Evolutionary conservation across 176 grass and related monocot species (phyloP).

Genomic region (Eragrostis curvula): DNA sequence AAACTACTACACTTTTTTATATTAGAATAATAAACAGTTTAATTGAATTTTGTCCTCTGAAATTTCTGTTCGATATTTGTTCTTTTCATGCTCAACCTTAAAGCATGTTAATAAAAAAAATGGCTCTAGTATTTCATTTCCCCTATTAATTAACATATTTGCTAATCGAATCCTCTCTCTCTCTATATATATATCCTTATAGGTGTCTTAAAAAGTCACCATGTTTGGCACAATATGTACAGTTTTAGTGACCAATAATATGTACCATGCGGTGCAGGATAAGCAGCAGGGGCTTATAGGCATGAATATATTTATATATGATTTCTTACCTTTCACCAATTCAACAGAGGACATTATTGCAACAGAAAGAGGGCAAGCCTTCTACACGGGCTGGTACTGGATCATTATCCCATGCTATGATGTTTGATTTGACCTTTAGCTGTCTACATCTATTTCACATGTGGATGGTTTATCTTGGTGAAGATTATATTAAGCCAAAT

Average conservation of each 20-base stretch:
- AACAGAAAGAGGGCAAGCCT: slow-evolving; percentile 36
- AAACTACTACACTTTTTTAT: background rate
- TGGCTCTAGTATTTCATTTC: background rate
- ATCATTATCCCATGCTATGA: background rate
- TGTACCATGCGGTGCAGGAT: slow-evolving; percentile 25
- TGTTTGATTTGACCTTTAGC: background rate
- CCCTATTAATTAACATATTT: background rate
- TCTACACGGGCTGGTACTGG: slow-evolving; percentile 34
- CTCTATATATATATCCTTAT: background rate
- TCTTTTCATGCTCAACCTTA: background rate
- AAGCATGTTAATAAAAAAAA: background rate
- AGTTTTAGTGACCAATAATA: background rate
- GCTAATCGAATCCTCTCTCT: background rate
- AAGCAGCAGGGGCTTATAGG: slow-evolving; percentile 40
- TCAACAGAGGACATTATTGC: slow-evolving; percentile 35
- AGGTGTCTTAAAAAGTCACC: background rate
- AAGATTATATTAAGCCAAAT: too few species aligned
- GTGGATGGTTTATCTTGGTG: background rate
- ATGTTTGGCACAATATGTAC: background rate
- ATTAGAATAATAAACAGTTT: background rate
- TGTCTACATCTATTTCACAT: background rate
- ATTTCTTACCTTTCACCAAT: slow-evolving; percentile 30
- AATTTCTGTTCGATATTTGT: background rate
- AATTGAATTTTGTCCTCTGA: background rate
- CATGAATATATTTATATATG: slow-evolving; percentile 38